Evolutionary conservation across 2,329 filamentous ascomycete genomes (phyloP).

Genomic region (Endoconidiophora laricicola): DNA sequence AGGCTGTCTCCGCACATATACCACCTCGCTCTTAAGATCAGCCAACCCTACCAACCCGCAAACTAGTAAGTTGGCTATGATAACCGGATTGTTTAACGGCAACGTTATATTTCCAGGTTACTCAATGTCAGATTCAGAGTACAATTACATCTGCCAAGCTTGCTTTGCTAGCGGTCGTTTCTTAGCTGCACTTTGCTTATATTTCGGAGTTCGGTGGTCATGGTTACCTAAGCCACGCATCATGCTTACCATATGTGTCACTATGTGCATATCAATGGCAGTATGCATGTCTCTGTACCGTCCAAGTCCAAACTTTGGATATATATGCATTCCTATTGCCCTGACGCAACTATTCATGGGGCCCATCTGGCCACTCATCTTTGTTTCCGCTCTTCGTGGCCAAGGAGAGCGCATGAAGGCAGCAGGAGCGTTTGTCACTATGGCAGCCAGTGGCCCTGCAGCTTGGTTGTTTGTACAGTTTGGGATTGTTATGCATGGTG

Average conservation of each 20-base stretch:
- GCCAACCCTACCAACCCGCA: constrained; percentile 22
- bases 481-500: constrained; percentile 42
- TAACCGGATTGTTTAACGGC: constrained; percentile 16
- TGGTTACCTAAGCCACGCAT: constrained; percentile 49
- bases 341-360: constrained; percentile 69
- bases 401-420: constrained; percentile 68
- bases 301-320: constrained; percentile 26
- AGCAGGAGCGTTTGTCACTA: constrained; percentile 61
- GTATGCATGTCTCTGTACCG: constrained; percentile 24
- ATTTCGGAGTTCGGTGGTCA: constrained; percentile 28
- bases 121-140: constrained; percentile 40
- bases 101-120: constrained; percentile 25
- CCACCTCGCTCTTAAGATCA: constrained; percentile 31
- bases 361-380: constrained; percentile 69
- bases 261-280: constrained; percentile 22
- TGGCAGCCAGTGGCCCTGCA: constrained; percentile 55
- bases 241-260: constrained; percentile 39
- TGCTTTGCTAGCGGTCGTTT: constrained; percentile 63
- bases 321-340: constrained; percentile 43
- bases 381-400: constrained; percentile 62
- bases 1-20: constrained; percentile 45
- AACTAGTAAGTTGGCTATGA: constrained; percentile 22
- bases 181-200: constrained; percentile 47
- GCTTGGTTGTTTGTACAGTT: constrained; percentile 62
- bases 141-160: constrained; percentile 54